phyloP scores from a whole-genome alignment of 2,329 filamentous ascomycete species.

The Graphilbum ipis-grandicollis region DNA sequence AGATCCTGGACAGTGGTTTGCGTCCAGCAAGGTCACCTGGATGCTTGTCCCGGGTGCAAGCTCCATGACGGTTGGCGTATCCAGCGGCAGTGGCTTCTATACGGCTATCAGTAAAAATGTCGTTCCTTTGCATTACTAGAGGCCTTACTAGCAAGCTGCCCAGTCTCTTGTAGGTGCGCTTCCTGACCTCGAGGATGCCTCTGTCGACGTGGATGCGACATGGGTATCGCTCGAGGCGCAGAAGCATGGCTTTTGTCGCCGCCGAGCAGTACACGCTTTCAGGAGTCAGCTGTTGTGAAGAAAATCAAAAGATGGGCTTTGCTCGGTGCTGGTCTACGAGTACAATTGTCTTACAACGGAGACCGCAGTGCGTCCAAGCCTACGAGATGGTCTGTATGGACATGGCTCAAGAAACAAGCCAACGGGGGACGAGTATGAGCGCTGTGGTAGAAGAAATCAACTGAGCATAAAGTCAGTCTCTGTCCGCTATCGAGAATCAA shows the following conservation, averaged over 20 bases:
- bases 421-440: constrained; percentile 41
- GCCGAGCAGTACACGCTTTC: constrained; percentile 67
- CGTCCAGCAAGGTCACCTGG: constrained; percentile 71
- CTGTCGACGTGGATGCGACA: constrained; percentile 68
- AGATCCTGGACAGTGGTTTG: constrained; percentile 79
- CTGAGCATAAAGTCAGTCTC: constrained; percentile 18
- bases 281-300: neutral
- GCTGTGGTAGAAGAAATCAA: constrained; percentile 63
- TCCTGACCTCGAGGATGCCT: constrained; percentile 57
- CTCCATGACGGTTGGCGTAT: constrained; percentile 63
- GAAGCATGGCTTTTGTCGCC: constrained; percentile 63
- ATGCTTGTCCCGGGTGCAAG: constrained; percentile 51
- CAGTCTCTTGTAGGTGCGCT: constrained; percentile 62
- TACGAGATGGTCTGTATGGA: constrained; percentile 76
- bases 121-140: neutral
- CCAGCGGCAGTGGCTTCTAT: constrained; percentile 59
- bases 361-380: constrained; percentile 62
- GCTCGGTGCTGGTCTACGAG: neutral
- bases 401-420: constrained; percentile 80
- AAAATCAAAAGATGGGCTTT: too few species aligned
- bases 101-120: constrained; percentile 6
- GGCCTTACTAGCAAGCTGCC: constrained; percentile 41
- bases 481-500: constrained; percentile 6
- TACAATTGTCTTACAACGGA: constrained; percentile 40
- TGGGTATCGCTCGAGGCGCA: constrained; percentile 62